These are phyloP conservation scores for Ogataea sp. DNA, from an alignment of 805 yeast genomes.

Conservation along the genomic window DNA sequence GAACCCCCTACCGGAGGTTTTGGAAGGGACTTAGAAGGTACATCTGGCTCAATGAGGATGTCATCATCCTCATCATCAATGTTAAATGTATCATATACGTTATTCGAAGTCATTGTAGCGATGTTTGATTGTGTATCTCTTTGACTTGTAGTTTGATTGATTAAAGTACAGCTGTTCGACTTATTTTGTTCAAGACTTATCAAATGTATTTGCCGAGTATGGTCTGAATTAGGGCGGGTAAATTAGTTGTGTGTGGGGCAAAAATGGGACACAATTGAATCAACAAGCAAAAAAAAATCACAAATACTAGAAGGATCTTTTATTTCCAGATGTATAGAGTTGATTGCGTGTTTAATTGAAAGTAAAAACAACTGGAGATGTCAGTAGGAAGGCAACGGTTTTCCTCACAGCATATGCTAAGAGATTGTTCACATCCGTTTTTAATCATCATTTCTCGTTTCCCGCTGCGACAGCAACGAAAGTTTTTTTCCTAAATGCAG, in stretches of 20 bases:
- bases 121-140: background rate
- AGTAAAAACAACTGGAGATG: background rate
- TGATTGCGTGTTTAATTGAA: background rate
- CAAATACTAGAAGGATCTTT: too few species aligned
- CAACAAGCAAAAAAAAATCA: too few species aligned
- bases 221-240: too few species aligned
- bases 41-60: conserved; percentile 26
- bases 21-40: conserved; percentile 2
- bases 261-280: too few species aligned
- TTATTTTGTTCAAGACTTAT: too few species aligned
- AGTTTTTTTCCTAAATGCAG: conserved; percentile 1
- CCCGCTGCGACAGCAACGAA: conserved; percentile 1
- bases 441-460: conserved; percentile 12
- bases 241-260: too few species aligned
- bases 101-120: conserved; percentile 5
- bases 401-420: conserved; percentile 15
- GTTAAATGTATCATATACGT: conserved; percentile 11
- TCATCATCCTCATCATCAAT: conserved; percentile 23
- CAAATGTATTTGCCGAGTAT: too few species aligned
- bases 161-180: too few species aligned
- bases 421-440: conserved; percentile 19
- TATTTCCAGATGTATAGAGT: too few species aligned
- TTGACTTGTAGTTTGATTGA: too few species aligned
- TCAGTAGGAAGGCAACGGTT: conserved; percentile 20
- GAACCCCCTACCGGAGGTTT: background rate